Evolutionary conservation across 78 protist species (phyloP).

Genomic region (Speleostelium caveatum): DNA sequence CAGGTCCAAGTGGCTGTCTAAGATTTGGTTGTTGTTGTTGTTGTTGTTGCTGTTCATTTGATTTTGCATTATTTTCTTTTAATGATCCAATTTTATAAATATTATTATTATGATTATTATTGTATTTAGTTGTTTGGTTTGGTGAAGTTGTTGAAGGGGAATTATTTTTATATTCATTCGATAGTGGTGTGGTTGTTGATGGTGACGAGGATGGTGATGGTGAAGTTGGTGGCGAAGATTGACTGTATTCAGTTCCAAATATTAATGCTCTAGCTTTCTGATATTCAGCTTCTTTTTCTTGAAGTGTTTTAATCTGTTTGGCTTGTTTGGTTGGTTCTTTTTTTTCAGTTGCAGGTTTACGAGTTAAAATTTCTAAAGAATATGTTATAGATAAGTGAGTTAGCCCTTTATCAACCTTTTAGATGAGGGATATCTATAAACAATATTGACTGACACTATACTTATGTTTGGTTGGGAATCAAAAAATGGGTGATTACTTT

Average conservation of each 20-base stretch:
- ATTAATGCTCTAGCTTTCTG: conserved; percentile 58
- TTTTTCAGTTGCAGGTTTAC: conserved; percentile 21
- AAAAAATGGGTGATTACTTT: conserved; percentile 41
- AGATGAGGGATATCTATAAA: too few species aligned
- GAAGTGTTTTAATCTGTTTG: conserved; percentile 22
- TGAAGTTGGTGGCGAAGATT: not conserved
- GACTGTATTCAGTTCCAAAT: conserved; percentile 5
- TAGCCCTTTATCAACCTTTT: too few species aligned
- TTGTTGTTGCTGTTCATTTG: too few species aligned
- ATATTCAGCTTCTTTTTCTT: conserved; percentile 37
- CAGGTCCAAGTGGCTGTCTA: conserved; percentile 69
- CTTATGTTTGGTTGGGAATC: conserved; percentile 60
- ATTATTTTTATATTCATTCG: too few species aligned
- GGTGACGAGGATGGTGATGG: not conserved
- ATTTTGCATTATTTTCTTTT: not conserved
- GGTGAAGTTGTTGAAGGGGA: conserved; percentile 16
- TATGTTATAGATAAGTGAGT: not conserved
- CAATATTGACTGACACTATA: not conserved
- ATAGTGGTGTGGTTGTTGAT: not conserved
- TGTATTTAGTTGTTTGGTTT: not conserved
- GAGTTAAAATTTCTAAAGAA: conserved; percentile 31
- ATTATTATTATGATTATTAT: not conserved
- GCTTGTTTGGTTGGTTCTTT: not conserved
- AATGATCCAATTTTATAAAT: conserved; percentile 18
- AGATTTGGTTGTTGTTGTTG: not conserved